Evolutionary conservation across 352 stramenopile species (phyloP), one percentile per base, ranked within the genome.

Genomic region (Globisporangium polare): DNA sequence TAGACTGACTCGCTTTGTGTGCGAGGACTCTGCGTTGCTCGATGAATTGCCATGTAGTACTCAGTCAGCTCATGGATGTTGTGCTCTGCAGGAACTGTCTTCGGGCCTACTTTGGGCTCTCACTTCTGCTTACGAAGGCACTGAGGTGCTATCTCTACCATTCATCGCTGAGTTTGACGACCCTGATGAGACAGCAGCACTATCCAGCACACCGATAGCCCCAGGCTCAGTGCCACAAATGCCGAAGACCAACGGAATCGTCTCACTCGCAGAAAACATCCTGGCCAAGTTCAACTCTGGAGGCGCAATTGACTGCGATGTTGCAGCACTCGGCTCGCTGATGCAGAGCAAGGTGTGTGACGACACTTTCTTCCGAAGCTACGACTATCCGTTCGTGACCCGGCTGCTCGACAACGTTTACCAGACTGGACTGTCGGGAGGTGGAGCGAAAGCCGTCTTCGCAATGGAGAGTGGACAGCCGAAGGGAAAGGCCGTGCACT

Each of bases 51-150:
- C n/a, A n/a, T n/a, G n/a, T n/a, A n/a, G n/a, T n/a, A n/a, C n/a
- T n/a, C n/a, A n/a, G n/a, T n/a, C 9, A 27, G 13, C 24, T 57
- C 33, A 29, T 20, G 2, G n/a, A 57, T 31, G 12, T 2, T 56
- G 2, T 33, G 18, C 17, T 20, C 41, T 33, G 17, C 39, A 68
- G 62, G 62, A 68, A 22, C 26, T 68, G 12, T 57, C 56, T 8
- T 65, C 62, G 12, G 58, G 62, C n/a, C 31, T 68, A 20, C 56
- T 68, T 4, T 68, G 62, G 62, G 56, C 56, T 4, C 62, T 68
- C n/a, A 27, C 62, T 5, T 33, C 22, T 39, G 55, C 57, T 8
- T 65, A 65, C 26, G 62, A 60, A 13, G 33, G 49, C 29, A 59
- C 56, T 1, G 39, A 59, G 3, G 10, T 53, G 26, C 20, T 63